Evolutionary conservation across 495 filamentous ascomycete species (phyloP).

Genomic region (Cercophora sp.): DNA sequence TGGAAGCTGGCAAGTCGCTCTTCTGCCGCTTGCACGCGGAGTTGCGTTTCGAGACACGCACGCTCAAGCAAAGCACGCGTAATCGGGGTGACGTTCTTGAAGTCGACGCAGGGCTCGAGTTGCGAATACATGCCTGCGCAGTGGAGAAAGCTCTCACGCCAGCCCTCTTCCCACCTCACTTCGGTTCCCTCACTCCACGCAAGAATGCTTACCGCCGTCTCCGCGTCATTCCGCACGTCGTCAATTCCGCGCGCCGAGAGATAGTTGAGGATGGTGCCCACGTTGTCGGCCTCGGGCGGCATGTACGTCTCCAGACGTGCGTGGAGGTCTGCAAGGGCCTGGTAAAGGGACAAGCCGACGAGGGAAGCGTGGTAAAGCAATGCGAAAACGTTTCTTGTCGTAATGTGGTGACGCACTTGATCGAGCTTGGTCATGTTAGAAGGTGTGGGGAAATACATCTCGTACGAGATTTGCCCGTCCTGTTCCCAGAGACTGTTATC

Average conservation of each 20-base stretch:
- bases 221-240: conserved; percentile 61
- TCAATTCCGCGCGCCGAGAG: conserved; percentile 56
- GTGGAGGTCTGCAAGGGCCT: conserved; percentile 55
- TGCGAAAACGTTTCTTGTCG: conserved; percentile 62
- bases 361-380: conserved; percentile 53
- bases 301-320: conserved; percentile 53
- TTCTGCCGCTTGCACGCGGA: conserved; percentile 59
- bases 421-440: conserved; percentile 42
- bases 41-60: conserved; percentile 57
- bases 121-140: conserved; percentile 60
- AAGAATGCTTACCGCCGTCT: conserved; percentile 57
- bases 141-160: conserved; percentile 65
- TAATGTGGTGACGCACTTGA: conserved; percentile 50
- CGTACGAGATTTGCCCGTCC: conserved; percentile 53
- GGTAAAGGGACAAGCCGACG: conserved; percentile 55
- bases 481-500: conserved; percentile 36
- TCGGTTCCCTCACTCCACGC: conserved; percentile 58
- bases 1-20: conserved; percentile 55
- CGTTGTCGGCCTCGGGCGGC: conserved; percentile 41
- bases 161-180: conserved; percentile 63
- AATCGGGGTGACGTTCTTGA: conserved; percentile 53
- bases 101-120: conserved; percentile 54
- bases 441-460: conserved; percentile 55
- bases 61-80: conserved; percentile 62
- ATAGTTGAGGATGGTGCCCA: conserved; percentile 54